Evolutionary conservation across 441 rosid genomes (phyloP).

Genomic region (Adansonia grandidieri): DNA sequence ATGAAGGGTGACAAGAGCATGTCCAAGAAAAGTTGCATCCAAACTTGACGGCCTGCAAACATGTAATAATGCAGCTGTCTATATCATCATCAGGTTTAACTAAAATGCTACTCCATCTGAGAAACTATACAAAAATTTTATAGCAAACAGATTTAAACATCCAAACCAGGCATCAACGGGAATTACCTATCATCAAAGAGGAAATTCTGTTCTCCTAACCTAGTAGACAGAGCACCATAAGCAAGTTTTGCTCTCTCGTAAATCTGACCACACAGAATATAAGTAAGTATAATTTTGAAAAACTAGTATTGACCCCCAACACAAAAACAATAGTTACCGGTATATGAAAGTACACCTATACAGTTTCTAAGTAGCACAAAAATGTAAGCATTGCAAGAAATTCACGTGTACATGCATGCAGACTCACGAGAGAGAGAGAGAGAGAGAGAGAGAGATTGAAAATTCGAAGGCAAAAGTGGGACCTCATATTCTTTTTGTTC

Average conservation of each 20-base stretch:
- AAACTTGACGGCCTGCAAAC: slow-evolving; percentile 81
- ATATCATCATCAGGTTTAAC: not conserved
- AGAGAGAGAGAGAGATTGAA: not conserved
- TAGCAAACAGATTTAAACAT: slow-evolving; percentile 6
- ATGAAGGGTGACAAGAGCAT: slow-evolving; percentile 67
- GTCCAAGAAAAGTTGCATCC: slow-evolving; percentile 75
- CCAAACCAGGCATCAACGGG: slow-evolving; percentile 19
- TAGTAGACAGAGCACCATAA: slow-evolving; percentile 81
- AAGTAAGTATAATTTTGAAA: slow-evolving; percentile 11
- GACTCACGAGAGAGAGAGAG: not conserved
- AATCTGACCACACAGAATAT: slow-evolving; percentile 51
- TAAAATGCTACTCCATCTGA: not conserved
- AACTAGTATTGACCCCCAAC: not conserved
- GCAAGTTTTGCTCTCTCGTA: slow-evolving; percentile 70
- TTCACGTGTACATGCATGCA: not conserved
- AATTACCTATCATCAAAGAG: slow-evolving; percentile 76
- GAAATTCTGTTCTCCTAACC: slow-evolving; percentile 71
- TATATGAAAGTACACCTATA: not conserved
- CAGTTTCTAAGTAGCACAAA: not conserved
- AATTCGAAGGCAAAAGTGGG: slow-evolving; percentile 20
- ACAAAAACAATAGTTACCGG: not conserved
- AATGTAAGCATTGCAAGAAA: slow-evolving; percentile 9
- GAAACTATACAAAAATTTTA: slow-evolving; percentile 29
- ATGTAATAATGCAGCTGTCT: slow-evolving; percentile 16
- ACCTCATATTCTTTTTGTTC: slow-evolving; percentile 75